A percentile compares a stretch with the other conserved stretches of the same genome.
phyloP scores from a whole-genome alignment of 768 basidiomycete species.

The Mrakia blollopis region DNA sequence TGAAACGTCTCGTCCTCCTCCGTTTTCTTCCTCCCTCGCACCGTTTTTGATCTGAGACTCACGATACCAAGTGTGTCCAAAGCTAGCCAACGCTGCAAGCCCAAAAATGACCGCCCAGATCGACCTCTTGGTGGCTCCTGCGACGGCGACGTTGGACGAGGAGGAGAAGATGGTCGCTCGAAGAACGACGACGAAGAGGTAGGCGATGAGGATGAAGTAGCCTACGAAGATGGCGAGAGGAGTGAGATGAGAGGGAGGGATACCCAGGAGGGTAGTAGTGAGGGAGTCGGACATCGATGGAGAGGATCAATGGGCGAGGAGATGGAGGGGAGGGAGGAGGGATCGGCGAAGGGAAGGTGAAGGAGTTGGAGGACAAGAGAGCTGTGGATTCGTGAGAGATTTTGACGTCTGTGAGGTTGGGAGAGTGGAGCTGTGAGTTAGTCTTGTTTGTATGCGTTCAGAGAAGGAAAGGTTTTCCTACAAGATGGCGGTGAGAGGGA shows the following conservation, averaged over 20 bases:
- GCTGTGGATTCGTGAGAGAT: too few species aligned
- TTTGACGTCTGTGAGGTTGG: too few species aligned
- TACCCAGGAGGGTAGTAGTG: neutral
- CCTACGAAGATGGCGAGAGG: constrained; percentile 39
- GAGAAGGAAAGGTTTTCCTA: too few species aligned
- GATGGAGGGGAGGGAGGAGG: neutral
- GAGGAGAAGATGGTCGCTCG: constrained; percentile 32
- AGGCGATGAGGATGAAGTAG: constrained; percentile 44
- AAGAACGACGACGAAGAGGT: constrained; percentile 42
- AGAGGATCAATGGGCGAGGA: neutral
- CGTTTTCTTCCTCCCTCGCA: neutral
- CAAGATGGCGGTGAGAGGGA: too few species aligned
- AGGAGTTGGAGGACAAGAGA: neutral
- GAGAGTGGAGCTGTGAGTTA: too few species aligned
- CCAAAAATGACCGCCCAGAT: constrained; percentile 43
- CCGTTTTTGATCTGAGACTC: constrained; percentile 35
- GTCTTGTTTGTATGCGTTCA: too few species aligned
- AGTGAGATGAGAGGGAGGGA: neutral
- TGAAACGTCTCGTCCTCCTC: neutral
- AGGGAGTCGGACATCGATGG: neutral
- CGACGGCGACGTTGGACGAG: neutral
- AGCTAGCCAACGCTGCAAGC: constrained; percentile 45
- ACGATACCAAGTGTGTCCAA: constrained; percentile 54
- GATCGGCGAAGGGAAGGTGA: neutral
- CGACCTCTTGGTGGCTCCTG: neutral